Evolutionary conservation across 2,329 filamentous ascomycete genomes (phyloP), one percentile per base, ranked within the genome.

Genomic region (Aureobasidium pullulans): DNA sequence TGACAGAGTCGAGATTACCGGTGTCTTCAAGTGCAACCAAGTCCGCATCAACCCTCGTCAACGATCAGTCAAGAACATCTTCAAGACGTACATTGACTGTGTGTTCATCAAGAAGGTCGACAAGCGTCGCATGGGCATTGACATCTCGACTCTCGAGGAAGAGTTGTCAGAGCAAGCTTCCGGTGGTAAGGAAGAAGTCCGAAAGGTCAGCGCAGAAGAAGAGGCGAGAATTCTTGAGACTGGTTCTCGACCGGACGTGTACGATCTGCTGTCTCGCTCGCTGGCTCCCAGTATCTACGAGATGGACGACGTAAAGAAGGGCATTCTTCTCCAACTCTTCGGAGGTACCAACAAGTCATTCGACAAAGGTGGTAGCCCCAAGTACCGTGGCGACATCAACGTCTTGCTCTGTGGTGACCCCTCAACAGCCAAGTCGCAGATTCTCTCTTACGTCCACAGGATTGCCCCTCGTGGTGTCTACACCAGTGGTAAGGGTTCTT

Each of bases 261-360:
- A 99, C 72, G 92, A 99, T 23, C 82, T 99, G 28, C 83, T 99
- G 4, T 83, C 94, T 16, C 85, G 93, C 39, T 97, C 93, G 1
- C 79, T 99, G 31, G 94, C 94, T 2, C 94, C 94, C 13, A 96
- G 92, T 61, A 88, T 99, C 68, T 96, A 95, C 76, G 94, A 99
- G 74, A 89, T 96, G 86, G 94, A 99, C 66, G 94, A 99, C 68
- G 91, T 97, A 49, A 99, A 99, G 80, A 99, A 99, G 76, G 94
- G 94, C 10, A 96, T 99, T 62, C 79, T 99, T 10, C 84, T 99
- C 4, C 94, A 99, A 70, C 84, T 99, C 42, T 99, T 99, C 71
- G 93, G 94, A 39, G 94, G 94, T 60, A 96, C 94, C 36, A 99
- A 99, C 79, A 99, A 99, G 77, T 90, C 89, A 0, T 99, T 99